Evolutionary conservation across 371 early-diverging fungal genomes (phyloP), one percentile per base, ranked within the genome.

Genomic region (Mucor piriformis): DNA sequence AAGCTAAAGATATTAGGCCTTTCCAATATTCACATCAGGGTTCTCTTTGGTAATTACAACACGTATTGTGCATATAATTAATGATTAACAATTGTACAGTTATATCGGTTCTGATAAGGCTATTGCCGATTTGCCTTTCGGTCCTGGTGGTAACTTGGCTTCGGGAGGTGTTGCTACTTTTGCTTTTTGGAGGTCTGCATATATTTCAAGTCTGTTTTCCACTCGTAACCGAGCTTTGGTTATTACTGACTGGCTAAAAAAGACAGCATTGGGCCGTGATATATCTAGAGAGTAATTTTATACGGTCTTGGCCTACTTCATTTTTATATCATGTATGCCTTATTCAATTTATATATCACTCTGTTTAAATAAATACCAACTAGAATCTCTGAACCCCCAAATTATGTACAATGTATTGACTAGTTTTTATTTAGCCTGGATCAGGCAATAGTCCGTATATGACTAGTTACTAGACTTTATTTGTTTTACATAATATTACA

Each of bases 21-120:
- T 95, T 95, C 81, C 82, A 88, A 50, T 88, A 88, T 73, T 81
- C 87, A 47, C 86, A 92, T 67, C 83, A 90, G 52, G 97, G 95
- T 29, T 91, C 93, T 11, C 74, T 95, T 55, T 95, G 94, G 68
- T 86, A 84, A 42, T 15, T 21, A 34, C 18, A 29, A 34, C 11
- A 37, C n/a, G n/a, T 7, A 29, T 23, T 34, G 10, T 15, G 6
- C 6, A 3, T 3, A 11, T n/a, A 12, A 2, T 18, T 51, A 37
- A 54, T 8, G 1, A 21, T 34, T 35, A 12, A 25, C 8, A 10
- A 16, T 47, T 59, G 49, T 49, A 21, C 63, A 83, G 83, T 32
- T 94, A 94, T 66, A 88, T 96, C 77, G 95, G 95, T 23, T 83
- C 88, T 54, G 95, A 94, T 57, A 88, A 88, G 71, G 95, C 95